Percentiles rank a stretch among this genome's conserved stretches.
phyloP scores from a whole-genome alignment of 495 filamentous ascomycete species.

The Halenospora varia region DNA sequence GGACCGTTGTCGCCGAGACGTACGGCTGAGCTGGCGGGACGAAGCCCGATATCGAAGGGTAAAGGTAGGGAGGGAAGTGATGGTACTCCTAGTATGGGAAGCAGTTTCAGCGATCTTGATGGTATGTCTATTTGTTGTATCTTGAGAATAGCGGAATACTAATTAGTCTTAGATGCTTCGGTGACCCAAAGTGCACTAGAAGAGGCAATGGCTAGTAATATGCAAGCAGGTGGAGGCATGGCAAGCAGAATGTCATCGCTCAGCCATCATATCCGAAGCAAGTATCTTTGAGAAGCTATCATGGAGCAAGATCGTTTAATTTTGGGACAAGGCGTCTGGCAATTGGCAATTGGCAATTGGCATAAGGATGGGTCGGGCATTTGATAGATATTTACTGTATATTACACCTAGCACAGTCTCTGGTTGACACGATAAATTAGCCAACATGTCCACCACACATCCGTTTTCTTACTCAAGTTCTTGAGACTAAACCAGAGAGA shows the following conservation, averaged over 20 bases:
- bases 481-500: no score
- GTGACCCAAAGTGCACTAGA: slow-evolving; percentile 93
- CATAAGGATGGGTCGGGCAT: no score
- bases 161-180: slow-evolving; percentile 63
- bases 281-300: slow-evolving; percentile 20
- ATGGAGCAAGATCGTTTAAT: neutral
- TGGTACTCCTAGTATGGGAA: slow-evolving; percentile 92
- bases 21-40: slow-evolving; percentile 50
- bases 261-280: slow-evolving; percentile 46
- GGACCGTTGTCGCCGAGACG: slow-evolving; percentile 38
- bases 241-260: slow-evolving; percentile 88
- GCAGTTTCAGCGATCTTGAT: slow-evolving; percentile 95
- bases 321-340: neutral
- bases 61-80: slow-evolving; percentile 69
- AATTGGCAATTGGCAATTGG: neutral
- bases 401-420: no score
- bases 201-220: slow-evolving; percentile 87
- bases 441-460: no score
- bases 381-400: no score
- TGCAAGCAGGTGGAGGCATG: slow-evolving; percentile 74
- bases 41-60: slow-evolving; percentile 49
- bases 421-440: no score
- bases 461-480: no score
- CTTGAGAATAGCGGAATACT: slow-evolving; percentile 1
- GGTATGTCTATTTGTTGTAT: slow-evolving; percentile 48